Conservation (phyloP, 768 basidiomycete species). For the Naganishia friedmannii region DNA sequence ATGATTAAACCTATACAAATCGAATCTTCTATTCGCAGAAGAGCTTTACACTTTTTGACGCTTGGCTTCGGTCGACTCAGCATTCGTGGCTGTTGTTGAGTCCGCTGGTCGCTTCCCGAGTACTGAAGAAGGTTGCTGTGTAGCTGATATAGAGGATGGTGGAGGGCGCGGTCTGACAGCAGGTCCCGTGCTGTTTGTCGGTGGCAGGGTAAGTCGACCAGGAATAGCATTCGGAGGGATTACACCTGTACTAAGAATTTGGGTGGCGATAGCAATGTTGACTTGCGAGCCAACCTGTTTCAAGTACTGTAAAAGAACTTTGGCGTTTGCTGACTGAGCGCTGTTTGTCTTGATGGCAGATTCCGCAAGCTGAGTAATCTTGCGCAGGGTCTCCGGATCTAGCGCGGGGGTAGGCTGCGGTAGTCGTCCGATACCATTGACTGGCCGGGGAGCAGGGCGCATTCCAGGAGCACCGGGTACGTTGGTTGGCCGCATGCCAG, state of each 20-base stretch:
- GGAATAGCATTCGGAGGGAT: constrained; percentile 32
- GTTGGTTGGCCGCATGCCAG: constrained; percentile 1
- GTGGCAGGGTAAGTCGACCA: not conserved
- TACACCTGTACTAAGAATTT: constrained; percentile 32
- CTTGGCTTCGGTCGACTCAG: constrained; percentile 13
- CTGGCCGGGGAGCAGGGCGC: constrained; percentile 14
- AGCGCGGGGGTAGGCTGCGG: constrained; percentile 9
- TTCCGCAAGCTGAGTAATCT: constrained; percentile 29
- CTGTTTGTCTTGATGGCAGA: constrained; percentile 26
- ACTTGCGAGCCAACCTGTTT: constrained; percentile 28
- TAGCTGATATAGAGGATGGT: no score
- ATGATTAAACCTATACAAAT: not conserved
- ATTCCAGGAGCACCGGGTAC: constrained; percentile 7
- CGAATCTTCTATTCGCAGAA: not conserved
- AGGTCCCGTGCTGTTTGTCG: not conserved
- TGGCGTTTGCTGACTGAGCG: constrained; percentile 28
- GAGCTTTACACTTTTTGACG: constrained; percentile 18
- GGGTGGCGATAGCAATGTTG: constrained; percentile 29
- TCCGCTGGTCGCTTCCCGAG: constrained; percentile 28
- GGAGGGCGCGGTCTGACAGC: not conserved
- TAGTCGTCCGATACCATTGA: not conserved
- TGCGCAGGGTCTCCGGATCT: constrained; percentile 30
- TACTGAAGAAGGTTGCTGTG: not conserved
- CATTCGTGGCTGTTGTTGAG: not conserved
- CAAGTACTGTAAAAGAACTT: constrained; percentile 32